phyloP scores from a whole-genome alignment of 2,329 filamentous ascomycete genomes.

The Blumeria hordei region DNA sequence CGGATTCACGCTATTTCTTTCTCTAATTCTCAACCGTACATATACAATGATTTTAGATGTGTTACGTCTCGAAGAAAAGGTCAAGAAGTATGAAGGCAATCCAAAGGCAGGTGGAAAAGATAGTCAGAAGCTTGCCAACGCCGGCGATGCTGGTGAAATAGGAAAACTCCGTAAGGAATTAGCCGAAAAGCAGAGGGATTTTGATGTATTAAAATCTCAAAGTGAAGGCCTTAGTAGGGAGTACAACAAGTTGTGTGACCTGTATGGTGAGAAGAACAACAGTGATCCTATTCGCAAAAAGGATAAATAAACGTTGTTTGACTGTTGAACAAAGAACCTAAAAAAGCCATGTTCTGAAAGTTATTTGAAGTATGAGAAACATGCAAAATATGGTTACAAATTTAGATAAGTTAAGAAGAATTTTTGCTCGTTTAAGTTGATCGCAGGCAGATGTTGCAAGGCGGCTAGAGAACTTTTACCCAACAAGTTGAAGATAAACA shows the following conservation, averaged over 20 bases:
- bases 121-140: slow-evolving; percentile 43
- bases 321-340: no score
- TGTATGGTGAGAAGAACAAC: slow-evolving; percentile 36
- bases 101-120: slow-evolving; percentile 36
- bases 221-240: slow-evolving; percentile 57
- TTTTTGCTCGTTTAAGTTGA: no score
- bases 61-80: slow-evolving; percentile 61
- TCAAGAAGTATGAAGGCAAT: slow-evolving; percentile 59
- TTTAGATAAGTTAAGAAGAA: no score
- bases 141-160: slow-evolving; percentile 56
- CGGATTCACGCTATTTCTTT: slow-evolving; percentile 96
- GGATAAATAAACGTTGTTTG: slow-evolving; percentile 16
- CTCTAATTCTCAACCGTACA: slow-evolving; percentile 94
- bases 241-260: slow-evolving; percentile 68
- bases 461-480: no score
- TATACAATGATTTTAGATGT: slow-evolving; percentile 48
- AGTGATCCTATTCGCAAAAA: slow-evolving; percentile 30
- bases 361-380: no score
- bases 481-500: no score
- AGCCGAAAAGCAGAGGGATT: slow-evolving; percentile 54
- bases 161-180: slow-evolving; percentile 40
- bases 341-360: no score
- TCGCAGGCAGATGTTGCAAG: no score
- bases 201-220: slow-evolving; percentile 84
- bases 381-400: no score